These are phyloP conservation scores for Mycena floridula DNA, from an alignment of 768 basidiomycete species.

Conservation along the genomic window DNA sequence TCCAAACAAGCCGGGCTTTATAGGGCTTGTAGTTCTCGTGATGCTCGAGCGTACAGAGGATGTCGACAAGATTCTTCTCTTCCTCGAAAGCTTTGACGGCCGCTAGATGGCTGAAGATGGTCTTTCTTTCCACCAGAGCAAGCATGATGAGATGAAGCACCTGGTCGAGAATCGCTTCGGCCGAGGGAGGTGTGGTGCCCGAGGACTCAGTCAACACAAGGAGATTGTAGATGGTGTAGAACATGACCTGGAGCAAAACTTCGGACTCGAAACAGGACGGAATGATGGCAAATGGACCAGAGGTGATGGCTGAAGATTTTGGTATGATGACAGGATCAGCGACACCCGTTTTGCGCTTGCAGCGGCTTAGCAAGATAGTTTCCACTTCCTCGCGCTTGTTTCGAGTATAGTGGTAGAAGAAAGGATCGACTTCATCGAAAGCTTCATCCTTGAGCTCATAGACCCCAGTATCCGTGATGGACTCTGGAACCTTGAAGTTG, in stretches of 20 bases:
- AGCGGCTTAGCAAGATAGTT: slow-evolving; percentile 56
- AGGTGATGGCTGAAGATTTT: slow-evolving; percentile 53
- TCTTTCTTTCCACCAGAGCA: slow-evolving; percentile 65
- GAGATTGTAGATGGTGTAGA: slow-evolving; percentile 76
- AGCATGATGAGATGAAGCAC: slow-evolving; percentile 83
- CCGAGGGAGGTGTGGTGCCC: slow-evolving; percentile 61
- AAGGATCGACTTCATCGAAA: slow-evolving; percentile 88
- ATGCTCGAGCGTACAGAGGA: slow-evolving; percentile 73
- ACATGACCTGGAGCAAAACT: slow-evolving; percentile 73
- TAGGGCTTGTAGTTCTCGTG: slow-evolving; percentile 73
- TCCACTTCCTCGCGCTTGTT: slow-evolving; percentile 94
- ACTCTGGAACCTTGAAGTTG: slow-evolving; percentile 76
- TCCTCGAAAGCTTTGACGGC: slow-evolving; percentile 51
- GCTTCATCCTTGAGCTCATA: slow-evolving; percentile 83
- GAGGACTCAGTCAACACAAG: slow-evolving; percentile 55
- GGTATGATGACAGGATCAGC: slow-evolving; percentile 74
- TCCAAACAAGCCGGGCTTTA: slow-evolving; percentile 67
- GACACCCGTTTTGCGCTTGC: slow-evolving; percentile 58
- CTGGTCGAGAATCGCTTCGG: slow-evolving; percentile 89
- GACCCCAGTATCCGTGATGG: slow-evolving; percentile 70
- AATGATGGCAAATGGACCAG: slow-evolving; percentile 66
- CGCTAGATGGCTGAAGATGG: slow-evolving; percentile 54
- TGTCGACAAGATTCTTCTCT: slow-evolving; percentile 56
- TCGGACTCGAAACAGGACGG: slow-evolving; percentile 61
- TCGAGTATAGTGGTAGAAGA: slow-evolving; percentile 92